Base-by-base conservation (phyloP, 805 yeast genomes). In the Monosporozyma unispora region DNA sequence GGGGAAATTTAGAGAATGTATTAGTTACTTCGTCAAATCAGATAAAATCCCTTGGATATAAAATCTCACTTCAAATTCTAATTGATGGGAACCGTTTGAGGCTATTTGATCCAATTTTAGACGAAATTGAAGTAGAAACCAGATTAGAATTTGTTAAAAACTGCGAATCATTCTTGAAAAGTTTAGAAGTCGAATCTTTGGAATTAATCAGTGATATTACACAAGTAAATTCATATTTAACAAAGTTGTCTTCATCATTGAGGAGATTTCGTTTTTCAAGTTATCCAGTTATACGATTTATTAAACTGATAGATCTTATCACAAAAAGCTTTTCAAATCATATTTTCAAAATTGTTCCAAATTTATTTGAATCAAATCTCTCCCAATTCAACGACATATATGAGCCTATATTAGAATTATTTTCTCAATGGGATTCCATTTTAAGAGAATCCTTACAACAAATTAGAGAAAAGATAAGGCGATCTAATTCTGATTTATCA, bases 401-500 rank as follows among this genome's bases (percentile, higher is more conserved):
- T 6, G 23, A 31, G 18, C 61, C 63, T 1, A 54, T 77, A 0
- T 54, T 61, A 2, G 50, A 60, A 0, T 59, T 75, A 0, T 71
- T 81, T 29, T 66, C 61, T 2, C 63, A 73, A 0, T 78, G 90
- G 71, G 95, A 87, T 35, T 74, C 71, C 25, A 75, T 77, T 39
- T 60, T 80, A 12, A 28, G 46, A 12, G 53, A 51, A 11, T 33
- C 29, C 31, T 23, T 48, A 7, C 44, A 46, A 28, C 60, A 84
- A 41, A 78, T 87, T 0, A 75, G 97, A 49, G 96, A 90, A 52
- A 64, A 85, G 3, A 70, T 86, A 39, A 71, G 96, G 54, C 85
- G 57, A 54, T 48, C 28, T 14, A 14, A 49, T 7, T 11, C 29
- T 4, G 45, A 43, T 11, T 21, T 25, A 5, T 19, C 35, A 11